A percentile compares a stretch with the other conserved stretches of the same genome.
phyloP scores from a whole-genome alignment of 768 basidiomycete genomes.

The Tylopilus rubrobrunneus region DNA sequence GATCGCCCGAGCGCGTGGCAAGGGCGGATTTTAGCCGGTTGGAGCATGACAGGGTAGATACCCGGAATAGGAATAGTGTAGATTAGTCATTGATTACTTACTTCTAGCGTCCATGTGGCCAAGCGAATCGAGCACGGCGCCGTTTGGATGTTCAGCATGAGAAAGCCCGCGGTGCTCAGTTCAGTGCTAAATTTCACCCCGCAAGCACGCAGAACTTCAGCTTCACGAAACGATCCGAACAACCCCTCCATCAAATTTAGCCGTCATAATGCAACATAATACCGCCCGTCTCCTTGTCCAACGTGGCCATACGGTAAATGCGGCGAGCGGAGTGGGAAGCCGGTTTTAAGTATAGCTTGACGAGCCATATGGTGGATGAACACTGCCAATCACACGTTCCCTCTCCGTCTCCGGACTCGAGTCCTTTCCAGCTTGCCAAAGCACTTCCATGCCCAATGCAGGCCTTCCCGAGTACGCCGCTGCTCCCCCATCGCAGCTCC shows the following conservation, averaged over 20 bases:
- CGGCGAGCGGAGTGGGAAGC: slow-evolving; percentile 32
- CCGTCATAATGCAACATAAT: background rate
- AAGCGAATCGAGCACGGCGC: background rate
- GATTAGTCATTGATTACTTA: slow-evolving; percentile 13
- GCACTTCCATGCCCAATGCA: slow-evolving; percentile 48
- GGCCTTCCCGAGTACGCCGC: slow-evolving; percentile 49
- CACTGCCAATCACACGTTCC: slow-evolving; percentile 21
- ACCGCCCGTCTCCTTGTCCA: background rate
- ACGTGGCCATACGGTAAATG: slow-evolving; percentile 10
- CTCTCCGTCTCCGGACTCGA: background rate
- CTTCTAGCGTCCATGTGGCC: slow-evolving; percentile 3
- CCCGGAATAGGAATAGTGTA: background rate
- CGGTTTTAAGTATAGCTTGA: slow-evolving; percentile 31
- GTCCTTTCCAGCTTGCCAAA: slow-evolving; percentile 14
- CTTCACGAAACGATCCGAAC: background rate
- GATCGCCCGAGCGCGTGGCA: slow-evolving; percentile 40
- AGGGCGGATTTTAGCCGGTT: slow-evolving; percentile 34
- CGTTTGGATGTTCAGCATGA: background rate
- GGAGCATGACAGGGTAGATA: background rate
- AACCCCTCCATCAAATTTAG: background rate
- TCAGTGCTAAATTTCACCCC: background rate
- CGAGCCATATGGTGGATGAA: slow-evolving; percentile 27
- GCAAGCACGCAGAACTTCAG: background rate
- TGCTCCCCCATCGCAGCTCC: slow-evolving; percentile 32
- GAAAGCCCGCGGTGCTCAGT: background rate